Conservation (phyloP, 192 early-diverging fungal species). For the Linderina pennispora region DNA sequence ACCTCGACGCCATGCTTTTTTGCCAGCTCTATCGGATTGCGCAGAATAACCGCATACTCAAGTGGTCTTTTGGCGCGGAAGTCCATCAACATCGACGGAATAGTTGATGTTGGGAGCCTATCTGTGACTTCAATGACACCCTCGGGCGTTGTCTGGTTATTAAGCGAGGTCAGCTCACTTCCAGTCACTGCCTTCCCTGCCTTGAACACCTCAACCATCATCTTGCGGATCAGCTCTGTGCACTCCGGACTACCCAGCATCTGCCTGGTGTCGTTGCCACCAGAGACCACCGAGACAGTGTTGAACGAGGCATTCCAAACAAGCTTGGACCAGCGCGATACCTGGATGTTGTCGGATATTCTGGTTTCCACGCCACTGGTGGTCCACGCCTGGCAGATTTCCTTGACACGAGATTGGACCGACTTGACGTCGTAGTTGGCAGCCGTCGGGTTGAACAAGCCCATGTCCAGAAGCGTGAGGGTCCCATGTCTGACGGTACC, state of each 20-base stretch:
- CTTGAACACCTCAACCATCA: constrained; percentile 54
- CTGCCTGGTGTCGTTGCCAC: constrained; percentile 49
- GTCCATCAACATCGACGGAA: constrained; percentile 60
- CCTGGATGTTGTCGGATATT: constrained; percentile 52
- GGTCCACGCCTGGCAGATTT: constrained; percentile 42
- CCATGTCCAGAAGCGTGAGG: constrained; percentile 34
- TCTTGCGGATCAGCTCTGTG: constrained; percentile 27
- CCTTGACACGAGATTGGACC: constrained; percentile 2
- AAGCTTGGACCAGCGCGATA: constrained; percentile 62
- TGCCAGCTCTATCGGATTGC: constrained; percentile 45
- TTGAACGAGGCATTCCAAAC: constrained; percentile 74
- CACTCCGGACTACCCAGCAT: constrained; percentile 49
- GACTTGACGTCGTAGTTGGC: constrained; percentile 21
- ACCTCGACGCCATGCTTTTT: constrained; percentile 28
- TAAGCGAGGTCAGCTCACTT: constrained; percentile 15
- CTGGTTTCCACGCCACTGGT: constrained; percentile 31
- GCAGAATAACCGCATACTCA: constrained; percentile 54
- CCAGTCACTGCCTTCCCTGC: constrained; percentile 48
- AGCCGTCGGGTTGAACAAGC: constrained; percentile 7
- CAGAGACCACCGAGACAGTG: constrained; percentile 55
- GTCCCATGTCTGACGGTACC: constrained; percentile 53
- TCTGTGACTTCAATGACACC: constrained; percentile 25
- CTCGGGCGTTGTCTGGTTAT: constrained; percentile 16
- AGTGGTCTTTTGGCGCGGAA: constrained; percentile 43
- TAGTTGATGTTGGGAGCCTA: constrained; percentile 4